A percentile compares a stretch with the other conserved stretches of the same genome.
Conservation (phyloP, 2,329 filamentous ascomycete species). For the Ophiostoma sp. region DNA sequence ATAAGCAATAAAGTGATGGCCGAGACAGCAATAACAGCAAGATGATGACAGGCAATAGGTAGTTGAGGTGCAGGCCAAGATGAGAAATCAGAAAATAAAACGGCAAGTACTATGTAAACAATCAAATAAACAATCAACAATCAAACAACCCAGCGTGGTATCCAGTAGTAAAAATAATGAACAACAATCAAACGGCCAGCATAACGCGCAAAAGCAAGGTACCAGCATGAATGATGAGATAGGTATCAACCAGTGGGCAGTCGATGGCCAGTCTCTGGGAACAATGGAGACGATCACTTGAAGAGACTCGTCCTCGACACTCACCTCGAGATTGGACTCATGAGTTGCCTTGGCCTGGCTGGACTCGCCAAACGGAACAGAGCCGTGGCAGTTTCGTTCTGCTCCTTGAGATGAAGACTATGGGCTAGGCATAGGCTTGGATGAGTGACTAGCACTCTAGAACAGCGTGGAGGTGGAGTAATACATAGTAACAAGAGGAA, state of each 20-base stretch:
- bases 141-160: no score
- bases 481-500: neutral
- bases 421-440: neutral
- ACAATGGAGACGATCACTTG: neutral
- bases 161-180: neutral
- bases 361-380: neutral
- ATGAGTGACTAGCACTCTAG: neutral
- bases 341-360: neutral
- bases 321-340: neutral
- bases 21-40: slow-evolving; percentile 6
- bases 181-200: neutral
- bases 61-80: neutral
- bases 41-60: neutral
- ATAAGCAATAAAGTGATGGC: neutral
- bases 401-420: neutral
- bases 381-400: neutral
- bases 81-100: neutral
- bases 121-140: neutral
- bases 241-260: neutral
- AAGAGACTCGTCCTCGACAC: neutral
- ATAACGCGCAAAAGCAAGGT: no score
- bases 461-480: neutral
- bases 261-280: neutral
- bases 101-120: neutral
- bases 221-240: neutral